phyloP scores from a whole-genome alignment of 1,284 basidiomycete genomes.

The Sanghuangporus baumii region DNA sequence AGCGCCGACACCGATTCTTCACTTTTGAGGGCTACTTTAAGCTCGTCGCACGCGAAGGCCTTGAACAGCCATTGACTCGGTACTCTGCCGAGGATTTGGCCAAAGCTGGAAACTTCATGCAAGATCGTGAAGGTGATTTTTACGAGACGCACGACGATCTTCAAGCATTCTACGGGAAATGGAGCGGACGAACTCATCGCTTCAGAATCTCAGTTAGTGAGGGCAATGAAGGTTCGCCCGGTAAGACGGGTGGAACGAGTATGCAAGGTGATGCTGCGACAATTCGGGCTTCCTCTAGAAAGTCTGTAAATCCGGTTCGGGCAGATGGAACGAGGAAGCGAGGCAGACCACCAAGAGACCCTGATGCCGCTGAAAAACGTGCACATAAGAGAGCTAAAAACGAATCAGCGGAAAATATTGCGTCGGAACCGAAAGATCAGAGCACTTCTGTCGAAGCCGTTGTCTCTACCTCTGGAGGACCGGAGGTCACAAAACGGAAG shows the following conservation, averaged over 20 bases:
- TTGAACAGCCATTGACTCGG: conserved; percentile 42
- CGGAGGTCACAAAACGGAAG: conserved; percentile 12
- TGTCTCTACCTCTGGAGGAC: not conserved
- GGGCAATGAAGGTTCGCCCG: conserved; percentile 23
- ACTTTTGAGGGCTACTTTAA: conserved; percentile 55
- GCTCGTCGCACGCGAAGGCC: conserved; percentile 50
- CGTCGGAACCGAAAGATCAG: not conserved
- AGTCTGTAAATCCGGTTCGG: conserved; percentile 20
- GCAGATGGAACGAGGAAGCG: conserved; percentile 25
- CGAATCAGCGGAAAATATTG: not conserved
- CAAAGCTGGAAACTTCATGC: conserved; percentile 48
- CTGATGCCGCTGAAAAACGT: conserved; percentile 3
- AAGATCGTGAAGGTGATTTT: conserved; percentile 40
- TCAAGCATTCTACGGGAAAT: conserved; percentile 38
- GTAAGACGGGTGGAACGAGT: not conserved
- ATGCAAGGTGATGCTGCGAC: not conserved
- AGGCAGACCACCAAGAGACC: conserved; percentile 30
- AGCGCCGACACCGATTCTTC: conserved; percentile 76
- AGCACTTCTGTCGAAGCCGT: not conserved
- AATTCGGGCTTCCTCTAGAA: conserved; percentile 22
- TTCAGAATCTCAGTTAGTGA: conserved; percentile 18
- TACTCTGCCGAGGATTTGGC: conserved; percentile 42
- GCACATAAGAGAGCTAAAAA: conserved; percentile 6
- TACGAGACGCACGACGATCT: conserved; percentile 43
- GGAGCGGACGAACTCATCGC: conserved; percentile 10